A percentile compares a stretch with the other conserved stretches of the same genome.
phyloP scores from a whole-genome alignment of 805 yeast genomes.

The Candida railenensis region DNA sequence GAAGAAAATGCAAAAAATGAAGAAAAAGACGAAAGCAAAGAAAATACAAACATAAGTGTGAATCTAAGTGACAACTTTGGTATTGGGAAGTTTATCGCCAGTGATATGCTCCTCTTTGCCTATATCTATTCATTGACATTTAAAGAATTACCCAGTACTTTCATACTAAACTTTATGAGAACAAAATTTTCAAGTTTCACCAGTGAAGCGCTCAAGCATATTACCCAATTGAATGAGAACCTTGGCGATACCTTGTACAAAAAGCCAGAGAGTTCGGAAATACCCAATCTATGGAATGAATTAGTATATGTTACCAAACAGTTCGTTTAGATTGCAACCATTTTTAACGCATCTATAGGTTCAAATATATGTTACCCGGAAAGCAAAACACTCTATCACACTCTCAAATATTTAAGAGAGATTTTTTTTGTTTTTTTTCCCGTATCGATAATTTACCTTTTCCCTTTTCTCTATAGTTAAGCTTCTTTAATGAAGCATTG shows the following conservation, averaged over 20 bases:
- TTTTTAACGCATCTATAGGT: not conserved
- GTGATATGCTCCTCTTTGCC: conserved; percentile 41
- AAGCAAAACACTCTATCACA: too few relatives aligned
- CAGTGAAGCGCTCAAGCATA: conserved; percentile 9
- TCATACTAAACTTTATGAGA: conserved; percentile 33
- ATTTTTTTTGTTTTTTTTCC: too few relatives aligned
- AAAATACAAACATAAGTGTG: too few relatives aligned
- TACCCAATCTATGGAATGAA: conserved; percentile 38
- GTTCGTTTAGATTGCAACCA: not conserved
- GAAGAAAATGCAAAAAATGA: conserved; percentile 8
- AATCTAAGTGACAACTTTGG: too few relatives aligned
- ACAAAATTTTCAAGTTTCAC: conserved; percentile 29
- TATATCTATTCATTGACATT: conserved; percentile 32
- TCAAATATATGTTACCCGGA: too few relatives aligned
- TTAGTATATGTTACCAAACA: conserved; percentile 13
- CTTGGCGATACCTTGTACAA: conserved; percentile 13
- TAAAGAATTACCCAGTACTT: conserved; percentile 39
- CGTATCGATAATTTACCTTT: not conserved
- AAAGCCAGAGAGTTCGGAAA: conserved; percentile 23
- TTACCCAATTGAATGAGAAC: conserved; percentile 9
- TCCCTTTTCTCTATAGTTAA: not conserved
- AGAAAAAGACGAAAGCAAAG: too few relatives aligned
- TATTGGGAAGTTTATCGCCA: conserved; percentile 15
- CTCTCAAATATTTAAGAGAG: too few relatives aligned
- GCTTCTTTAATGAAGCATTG: conserved; percentile 13